Conservation (phyloP, 2,329 filamentous ascomycete species). For the Aaosphaeria arxii region DNA sequence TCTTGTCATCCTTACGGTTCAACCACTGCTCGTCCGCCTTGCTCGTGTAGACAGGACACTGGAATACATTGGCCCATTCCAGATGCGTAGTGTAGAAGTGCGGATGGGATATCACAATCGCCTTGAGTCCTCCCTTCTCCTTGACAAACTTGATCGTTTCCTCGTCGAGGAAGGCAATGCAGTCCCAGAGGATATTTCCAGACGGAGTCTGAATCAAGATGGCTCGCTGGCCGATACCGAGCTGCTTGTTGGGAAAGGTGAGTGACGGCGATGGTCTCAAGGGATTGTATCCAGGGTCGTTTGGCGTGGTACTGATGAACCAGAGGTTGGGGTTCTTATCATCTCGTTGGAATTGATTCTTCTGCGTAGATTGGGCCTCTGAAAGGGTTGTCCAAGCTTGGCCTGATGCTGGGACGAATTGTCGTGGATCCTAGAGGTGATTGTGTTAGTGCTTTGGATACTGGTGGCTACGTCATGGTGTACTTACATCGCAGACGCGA, state of each 20-base stretch:
- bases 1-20: slow-evolving; percentile 44
- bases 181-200: slow-evolving; percentile 80
- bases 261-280: slow-evolving; percentile 10
- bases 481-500: slow-evolving; percentile 67
- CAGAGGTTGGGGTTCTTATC: slow-evolving; percentile 43
- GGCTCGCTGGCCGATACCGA: slow-evolving; percentile 74
- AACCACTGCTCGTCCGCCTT: slow-evolving; percentile 66
- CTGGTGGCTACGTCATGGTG: slow-evolving; percentile 3
- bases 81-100: slow-evolving; percentile 79
- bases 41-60: slow-evolving; percentile 67
- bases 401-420: slow-evolving; percentile 63
- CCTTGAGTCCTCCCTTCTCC: slow-evolving; percentile 61
- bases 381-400: slow-evolving; percentile 65
- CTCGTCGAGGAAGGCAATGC: slow-evolving; percentile 66
- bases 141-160: slow-evolving; percentile 60
- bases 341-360: slow-evolving; percentile 55
- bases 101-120: slow-evolving; percentile 74
- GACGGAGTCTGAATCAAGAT: slow-evolving; percentile 62
- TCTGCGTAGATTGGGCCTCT: slow-evolving; percentile 43
- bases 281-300: slow-evolving; percentile 16
- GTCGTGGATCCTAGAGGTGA: slow-evolving; percentile 54
- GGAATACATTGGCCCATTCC: slow-evolving; percentile 68
- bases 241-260: slow-evolving; percentile 38
- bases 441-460: slow-evolving; percentile 6
- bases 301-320: slow-evolving; percentile 45